phyloP scores from a whole-genome alignment of 2,329 filamentous ascomycete genomes.

The Escovopsis sp. region DNA sequence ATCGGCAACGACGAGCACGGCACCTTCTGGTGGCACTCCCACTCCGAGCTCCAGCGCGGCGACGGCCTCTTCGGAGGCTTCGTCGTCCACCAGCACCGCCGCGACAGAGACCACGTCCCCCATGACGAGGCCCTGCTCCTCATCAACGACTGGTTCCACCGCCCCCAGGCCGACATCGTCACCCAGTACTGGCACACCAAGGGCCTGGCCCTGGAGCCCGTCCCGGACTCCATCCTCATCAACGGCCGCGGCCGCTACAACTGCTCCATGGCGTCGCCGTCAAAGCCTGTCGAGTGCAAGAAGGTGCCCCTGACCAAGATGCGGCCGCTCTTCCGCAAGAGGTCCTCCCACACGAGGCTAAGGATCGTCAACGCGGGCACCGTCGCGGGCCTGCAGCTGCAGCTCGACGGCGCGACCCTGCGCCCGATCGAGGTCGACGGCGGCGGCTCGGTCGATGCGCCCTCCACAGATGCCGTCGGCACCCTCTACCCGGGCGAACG shows the following conservation, averaged over 20 bases:
- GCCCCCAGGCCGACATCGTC: slow-evolving; percentile 20
- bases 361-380: slow-evolving; percentile 13
- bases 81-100: slow-evolving; percentile 36
- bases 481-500: slow-evolving; percentile 13
- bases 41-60: slow-evolving; percentile 30
- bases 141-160: slow-evolving; percentile 26
- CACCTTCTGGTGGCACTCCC: slow-evolving; percentile 44
- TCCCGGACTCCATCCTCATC: slow-evolving; percentile 18
- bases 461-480: slow-evolving; percentile 7
- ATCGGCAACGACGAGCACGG: slow-evolving; percentile 40
- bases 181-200: slow-evolving; percentile 16
- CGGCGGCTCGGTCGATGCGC: slow-evolving; percentile 7
- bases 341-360: slow-evolving; percentile 5
- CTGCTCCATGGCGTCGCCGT: slow-evolving; percentile 15
- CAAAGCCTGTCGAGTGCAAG: slow-evolving; percentile 10
- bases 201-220: slow-evolving; percentile 25
- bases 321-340: slow-evolving; percentile 5
- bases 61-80: slow-evolving; percentile 45
- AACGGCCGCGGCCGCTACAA: slow-evolving; percentile 19
- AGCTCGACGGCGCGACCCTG: slow-evolving; percentile 9
- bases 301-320: slow-evolving; percentile 3
- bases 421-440: slow-evolving; percentile 10
- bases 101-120: slow-evolving; percentile 13
- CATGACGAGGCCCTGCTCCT: slow-evolving; percentile 38
- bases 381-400: slow-evolving; percentile 9